A percentile compares a stretch with the other conserved stretches of the same genome.
Conservation (phyloP, 2,329 filamentous ascomycete genomes). For the Ophiostoma australiae region DNA sequence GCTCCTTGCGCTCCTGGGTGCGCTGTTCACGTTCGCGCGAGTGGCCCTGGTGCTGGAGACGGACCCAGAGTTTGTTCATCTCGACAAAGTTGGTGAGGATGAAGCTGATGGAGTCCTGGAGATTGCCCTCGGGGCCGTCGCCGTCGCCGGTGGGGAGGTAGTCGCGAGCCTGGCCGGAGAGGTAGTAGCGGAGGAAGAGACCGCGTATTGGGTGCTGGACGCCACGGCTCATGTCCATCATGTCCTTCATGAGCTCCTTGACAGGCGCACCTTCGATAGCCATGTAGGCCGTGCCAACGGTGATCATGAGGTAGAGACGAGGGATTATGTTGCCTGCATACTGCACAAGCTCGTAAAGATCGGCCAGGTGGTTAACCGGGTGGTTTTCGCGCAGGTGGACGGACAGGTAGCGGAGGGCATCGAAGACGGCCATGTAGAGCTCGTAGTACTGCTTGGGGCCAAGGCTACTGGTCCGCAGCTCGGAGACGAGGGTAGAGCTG, state of each 20-base stretch:
- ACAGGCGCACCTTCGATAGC: slow-evolving; percentile 95
- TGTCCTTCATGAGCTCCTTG: slow-evolving; percentile 99
- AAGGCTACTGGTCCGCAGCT: slow-evolving; percentile 91
- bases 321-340: slow-evolving; percentile 96
- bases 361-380: slow-evolving; percentile 94
- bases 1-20: slow-evolving; percentile 88
- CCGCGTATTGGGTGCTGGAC: slow-evolving; percentile 96
- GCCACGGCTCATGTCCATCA: slow-evolving; percentile 99
- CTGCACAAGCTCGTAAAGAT: slow-evolving; percentile 95
- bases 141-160: slow-evolving; percentile 73
- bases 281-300: slow-evolving; percentile 98
- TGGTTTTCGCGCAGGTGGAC: slow-evolving; percentile 96
- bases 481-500: slow-evolving; percentile 96
- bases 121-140: slow-evolving; percentile 89
- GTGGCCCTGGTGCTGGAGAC: slow-evolving; percentile 93
- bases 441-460: slow-evolving; percentile 99
- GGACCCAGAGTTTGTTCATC: slow-evolving; percentile 99
- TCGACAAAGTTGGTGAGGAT: slow-evolving; percentile 98
- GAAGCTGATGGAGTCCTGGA: slow-evolving; percentile 97
- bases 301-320: slow-evolving; percentile 96
- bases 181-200: slow-evolving; percentile 90
- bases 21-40: slow-evolving; percentile 90
- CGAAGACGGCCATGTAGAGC: slow-evolving; percentile 98
- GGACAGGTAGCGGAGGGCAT: slow-evolving; percentile 91
- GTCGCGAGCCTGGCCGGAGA: slow-evolving; percentile 91